Percentiles rank a stretch among this genome's conserved stretches.
phyloP scores from a whole-genome alignment of 2,329 filamentous ascomycete genomes.

The Pseudonectria buxi region DNA sequence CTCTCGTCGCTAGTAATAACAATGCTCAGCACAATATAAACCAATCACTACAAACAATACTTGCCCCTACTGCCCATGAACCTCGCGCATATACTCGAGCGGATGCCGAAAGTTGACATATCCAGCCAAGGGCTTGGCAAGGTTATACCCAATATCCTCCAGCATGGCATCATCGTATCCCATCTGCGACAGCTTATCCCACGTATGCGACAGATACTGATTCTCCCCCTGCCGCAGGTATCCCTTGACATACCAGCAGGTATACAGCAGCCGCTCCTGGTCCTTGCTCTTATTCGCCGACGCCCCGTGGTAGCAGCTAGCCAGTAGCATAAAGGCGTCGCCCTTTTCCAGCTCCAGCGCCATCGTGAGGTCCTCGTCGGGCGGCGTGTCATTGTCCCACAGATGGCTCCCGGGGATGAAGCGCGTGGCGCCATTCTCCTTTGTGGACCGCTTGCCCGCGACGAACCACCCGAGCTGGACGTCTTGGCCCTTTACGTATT shows the following conservation, averaged over 20 bases:
- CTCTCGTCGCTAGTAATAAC: too few relatives aligned
- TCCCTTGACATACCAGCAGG: constrained; percentile 1
- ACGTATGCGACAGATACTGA: background rate
- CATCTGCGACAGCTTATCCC: background rate
- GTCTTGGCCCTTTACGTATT: constrained; percentile 1
- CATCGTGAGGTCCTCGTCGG: background rate
- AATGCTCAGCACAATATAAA: too few relatives aligned
- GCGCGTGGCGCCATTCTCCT: constrained; percentile 3
- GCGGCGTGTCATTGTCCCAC: constrained; percentile 1
- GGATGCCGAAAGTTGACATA: too few relatives aligned
- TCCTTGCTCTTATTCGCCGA: constrained; percentile 3
- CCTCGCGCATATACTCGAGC: too few relatives aligned
- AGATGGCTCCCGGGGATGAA: constrained; percentile 4
- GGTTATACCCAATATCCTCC: background rate
- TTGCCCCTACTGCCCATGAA: too few relatives aligned
- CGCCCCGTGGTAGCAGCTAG: constrained; percentile 2
- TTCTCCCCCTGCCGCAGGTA: constrained; percentile 1
- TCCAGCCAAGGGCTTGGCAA: background rate
- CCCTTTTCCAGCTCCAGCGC: constrained; percentile 2
- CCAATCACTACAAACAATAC: too few relatives aligned
- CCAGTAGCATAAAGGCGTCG: constrained; percentile 3
- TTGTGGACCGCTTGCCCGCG: constrained; percentile 1
- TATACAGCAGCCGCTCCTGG: constrained; percentile 1
- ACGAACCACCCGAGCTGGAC: constrained; percentile 1
- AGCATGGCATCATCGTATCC: background rate